phyloP scores from a whole-genome alignment of 768 basidiomycete genomes.

The Tylopilus rubrobrunneus region DNA sequence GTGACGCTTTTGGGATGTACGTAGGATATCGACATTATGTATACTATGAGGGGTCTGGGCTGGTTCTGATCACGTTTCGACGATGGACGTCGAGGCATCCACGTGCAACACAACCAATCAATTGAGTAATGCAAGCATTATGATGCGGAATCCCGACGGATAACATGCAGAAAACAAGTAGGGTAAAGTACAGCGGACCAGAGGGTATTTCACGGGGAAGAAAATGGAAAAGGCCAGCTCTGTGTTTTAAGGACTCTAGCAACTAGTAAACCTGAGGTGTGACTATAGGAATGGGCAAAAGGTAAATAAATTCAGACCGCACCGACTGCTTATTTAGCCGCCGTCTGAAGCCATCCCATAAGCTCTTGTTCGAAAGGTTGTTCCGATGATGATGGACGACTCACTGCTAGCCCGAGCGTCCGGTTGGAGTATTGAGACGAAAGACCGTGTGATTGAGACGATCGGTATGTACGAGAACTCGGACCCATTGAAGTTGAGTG shows the following conservation, averaged over 20 bases:
- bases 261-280: constrained; percentile 18
- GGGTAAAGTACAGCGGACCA: constrained; percentile 41
- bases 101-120: constrained; percentile 14
- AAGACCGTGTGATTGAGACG: constrained; percentile 66
- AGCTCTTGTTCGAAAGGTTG: constrained; percentile 34
- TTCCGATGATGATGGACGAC: constrained; percentile 38
- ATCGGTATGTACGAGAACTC: constrained; percentile 60
- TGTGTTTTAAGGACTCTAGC: constrained; percentile 27
- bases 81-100: background rate
- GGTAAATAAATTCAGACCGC: constrained; percentile 12
- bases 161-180: constrained; percentile 31
- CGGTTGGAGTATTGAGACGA: constrained; percentile 75
- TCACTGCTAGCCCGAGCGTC: constrained; percentile 67
- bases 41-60: no score
- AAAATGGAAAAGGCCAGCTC: constrained; percentile 35
- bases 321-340: constrained; percentile 27
- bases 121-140: constrained; percentile 36
- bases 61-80: background rate
- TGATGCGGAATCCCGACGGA: constrained; percentile 36
- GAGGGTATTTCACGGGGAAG: constrained; percentile 33
- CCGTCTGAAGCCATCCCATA: constrained; percentile 36
- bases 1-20: background rate
- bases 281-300: constrained; percentile 1
- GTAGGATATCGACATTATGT: background rate
- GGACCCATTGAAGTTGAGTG: constrained; percentile 57